phyloP scores from a whole-genome alignment of 371 early-diverging fungal species.

The Cokeromyces recurvatus region DNA sequence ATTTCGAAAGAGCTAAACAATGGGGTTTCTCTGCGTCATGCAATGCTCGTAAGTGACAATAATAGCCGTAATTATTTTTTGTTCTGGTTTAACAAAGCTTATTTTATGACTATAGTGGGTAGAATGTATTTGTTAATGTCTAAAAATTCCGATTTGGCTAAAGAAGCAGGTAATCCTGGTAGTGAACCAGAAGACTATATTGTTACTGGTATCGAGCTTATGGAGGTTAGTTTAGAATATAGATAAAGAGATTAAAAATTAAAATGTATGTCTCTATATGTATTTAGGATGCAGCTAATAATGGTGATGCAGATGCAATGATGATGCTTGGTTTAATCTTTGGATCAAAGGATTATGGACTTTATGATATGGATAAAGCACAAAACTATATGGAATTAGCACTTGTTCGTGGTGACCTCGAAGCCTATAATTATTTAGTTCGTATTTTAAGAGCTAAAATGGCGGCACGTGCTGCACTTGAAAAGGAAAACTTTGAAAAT shows the following conservation, averaged over 20 bases:
- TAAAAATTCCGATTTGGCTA: slow-evolving; percentile 35
- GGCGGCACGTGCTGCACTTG: slow-evolving; percentile 44
- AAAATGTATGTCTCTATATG: too few relatives aligned
- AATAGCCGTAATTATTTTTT: too few relatives aligned
- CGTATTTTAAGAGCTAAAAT: slow-evolving; percentile 51
- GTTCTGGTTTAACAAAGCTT: too few relatives aligned
- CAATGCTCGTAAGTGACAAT: slow-evolving; percentile 39
- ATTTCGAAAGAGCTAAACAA: slow-evolving; percentile 46
- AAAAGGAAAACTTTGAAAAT: slow-evolving; percentile 36
- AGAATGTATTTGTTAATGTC: slow-evolving; percentile 47
- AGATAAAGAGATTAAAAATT: too few relatives aligned
- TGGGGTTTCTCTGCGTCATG: slow-evolving; percentile 55
- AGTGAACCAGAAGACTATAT: slow-evolving; percentile 51
- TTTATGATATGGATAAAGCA: slow-evolving; percentile 57
- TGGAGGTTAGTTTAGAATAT: slow-evolving; percentile 40
- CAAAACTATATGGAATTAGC: slow-evolving; percentile 58
- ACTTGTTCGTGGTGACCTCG: slow-evolving; percentile 49
- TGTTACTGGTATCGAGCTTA: slow-evolving; percentile 51
- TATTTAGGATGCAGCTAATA: slow-evolving; percentile 49
- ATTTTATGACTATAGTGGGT: slow-evolving; percentile 17
- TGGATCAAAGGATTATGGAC: slow-evolving; percentile 54
- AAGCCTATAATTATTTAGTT: slow-evolving; percentile 47
- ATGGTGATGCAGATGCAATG: slow-evolving; percentile 54
- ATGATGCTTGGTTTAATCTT: slow-evolving; percentile 56
- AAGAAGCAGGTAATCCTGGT: slow-evolving; percentile 39